Evolutionary conservation across 176 grass and related monocot species (phyloP).

Genomic region (Bolboschoenus planiculmis): DNA sequence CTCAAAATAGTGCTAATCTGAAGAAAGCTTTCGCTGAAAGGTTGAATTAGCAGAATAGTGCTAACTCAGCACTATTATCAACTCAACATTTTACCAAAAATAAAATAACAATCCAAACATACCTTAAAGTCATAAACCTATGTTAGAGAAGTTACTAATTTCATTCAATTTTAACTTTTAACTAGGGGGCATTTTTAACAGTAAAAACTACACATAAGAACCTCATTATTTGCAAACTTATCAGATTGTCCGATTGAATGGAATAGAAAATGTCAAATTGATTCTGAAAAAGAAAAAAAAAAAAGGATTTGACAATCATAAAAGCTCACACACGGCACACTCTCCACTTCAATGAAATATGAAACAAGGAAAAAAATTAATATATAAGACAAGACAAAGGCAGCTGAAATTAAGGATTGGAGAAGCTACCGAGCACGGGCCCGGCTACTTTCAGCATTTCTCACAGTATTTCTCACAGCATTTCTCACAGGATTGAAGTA

Average conservation of each 20-base stretch:
- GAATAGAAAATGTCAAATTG: not conserved
- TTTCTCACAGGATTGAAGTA: slow-evolving; percentile 68
- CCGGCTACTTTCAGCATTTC: slow-evolving; percentile 37
- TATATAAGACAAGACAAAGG: not conserved
- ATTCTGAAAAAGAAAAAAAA: not conserved
- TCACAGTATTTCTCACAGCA: slow-evolving; percentile 51
- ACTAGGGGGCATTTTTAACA: not conserved
- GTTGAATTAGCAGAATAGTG: not conserved
- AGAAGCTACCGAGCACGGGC: slow-evolving; percentile 22
- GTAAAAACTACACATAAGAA: not conserved
- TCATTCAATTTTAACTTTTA: not conserved
- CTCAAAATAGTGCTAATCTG: not conserved
- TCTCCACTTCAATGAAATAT: not conserved
- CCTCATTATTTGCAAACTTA: not conserved
- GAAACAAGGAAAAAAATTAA: not conserved
- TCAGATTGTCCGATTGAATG: not conserved
- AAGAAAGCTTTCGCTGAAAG: not conserved
- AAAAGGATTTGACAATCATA: not conserved
- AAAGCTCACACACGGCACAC: slow-evolving; percentile 4
- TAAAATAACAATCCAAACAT: not conserved
- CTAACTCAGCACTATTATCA: not conserved
- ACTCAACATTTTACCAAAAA: not conserved
- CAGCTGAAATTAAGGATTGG: not conserved
- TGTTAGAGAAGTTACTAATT: not conserved
- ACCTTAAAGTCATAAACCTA: not conserved